Evolutionary conservation across 768 basidiomycete species (phyloP).

Genomic region (Podaxis mareebaensis): DNA sequence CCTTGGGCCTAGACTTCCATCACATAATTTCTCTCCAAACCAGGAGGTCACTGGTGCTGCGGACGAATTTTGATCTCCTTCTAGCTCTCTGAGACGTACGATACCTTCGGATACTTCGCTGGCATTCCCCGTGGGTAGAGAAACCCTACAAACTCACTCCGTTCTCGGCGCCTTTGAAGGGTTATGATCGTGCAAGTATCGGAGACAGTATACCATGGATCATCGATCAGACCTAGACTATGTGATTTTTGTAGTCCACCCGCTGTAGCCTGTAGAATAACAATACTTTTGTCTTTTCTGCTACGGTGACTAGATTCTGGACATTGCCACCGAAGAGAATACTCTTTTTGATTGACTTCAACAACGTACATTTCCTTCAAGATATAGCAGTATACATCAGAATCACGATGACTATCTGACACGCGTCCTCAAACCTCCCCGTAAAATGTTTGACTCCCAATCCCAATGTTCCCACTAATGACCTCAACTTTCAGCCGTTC

Average conservation of each 20-base stretch:
- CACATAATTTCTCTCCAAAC: background rate
- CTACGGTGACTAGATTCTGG: background rate
- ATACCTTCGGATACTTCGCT: background rate
- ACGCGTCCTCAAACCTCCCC: background rate
- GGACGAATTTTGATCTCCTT: background rate
- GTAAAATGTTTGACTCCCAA: constrained; percentile 12
- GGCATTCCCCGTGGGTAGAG: background rate
- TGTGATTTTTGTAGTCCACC: background rate
- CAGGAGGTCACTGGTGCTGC: background rate
- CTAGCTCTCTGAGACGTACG: background rate
- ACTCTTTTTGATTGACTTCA: background rate
- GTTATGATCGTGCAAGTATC: too few species aligned
- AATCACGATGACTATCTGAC: background rate
- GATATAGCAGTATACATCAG: background rate
- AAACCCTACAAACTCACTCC: background rate
- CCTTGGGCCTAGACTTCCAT: background rate
- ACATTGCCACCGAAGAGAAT: background rate
- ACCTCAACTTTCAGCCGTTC: constrained; percentile 13
- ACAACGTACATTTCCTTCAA: background rate
- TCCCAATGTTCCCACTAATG: constrained; percentile 14
- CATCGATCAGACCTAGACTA: background rate
- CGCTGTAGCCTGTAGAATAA: background rate
- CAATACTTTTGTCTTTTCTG: background rate
- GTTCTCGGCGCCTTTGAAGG: background rate
- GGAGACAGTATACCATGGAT: background rate